Conservation (phyloP, 1,139 yeast genomes). For the Kurtzmaniella natalensis region DNA sequence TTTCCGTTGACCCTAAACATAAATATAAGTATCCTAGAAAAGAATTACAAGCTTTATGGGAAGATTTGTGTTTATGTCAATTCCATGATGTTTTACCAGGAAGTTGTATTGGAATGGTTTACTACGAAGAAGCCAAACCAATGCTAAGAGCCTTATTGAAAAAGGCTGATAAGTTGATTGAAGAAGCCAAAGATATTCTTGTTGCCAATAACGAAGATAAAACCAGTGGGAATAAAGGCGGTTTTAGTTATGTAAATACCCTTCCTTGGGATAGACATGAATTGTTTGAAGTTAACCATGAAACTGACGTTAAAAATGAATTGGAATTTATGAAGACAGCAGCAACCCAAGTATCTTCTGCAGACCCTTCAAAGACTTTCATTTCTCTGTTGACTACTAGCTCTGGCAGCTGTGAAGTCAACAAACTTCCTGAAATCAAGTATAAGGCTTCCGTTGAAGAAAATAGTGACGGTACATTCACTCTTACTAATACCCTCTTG, state of each 20-base stretch:
- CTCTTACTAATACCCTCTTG: constrained; percentile 57
- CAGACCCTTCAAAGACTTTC: constrained; percentile 8
- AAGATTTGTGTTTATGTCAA: constrained; percentile 82
- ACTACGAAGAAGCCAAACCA: constrained; percentile 85
- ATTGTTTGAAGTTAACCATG: constrained; percentile 33
- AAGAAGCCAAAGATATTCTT: constrained; percentile 39
- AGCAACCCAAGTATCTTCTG: not conserved
- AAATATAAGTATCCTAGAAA: constrained; percentile 66
- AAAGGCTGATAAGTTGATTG: constrained; percentile 49
- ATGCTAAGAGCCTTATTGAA: constrained; percentile 59
- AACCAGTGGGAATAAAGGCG: constrained; percentile 10
- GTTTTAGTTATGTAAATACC: constrained; percentile 45
- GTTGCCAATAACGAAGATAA: constrained; percentile 6
- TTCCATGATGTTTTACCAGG: constrained; percentile 98
- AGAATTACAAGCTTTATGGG: constrained; percentile 74
- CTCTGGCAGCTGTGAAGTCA: constrained; percentile 12
- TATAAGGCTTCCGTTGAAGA: constrained; percentile 47
- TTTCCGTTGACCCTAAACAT: constrained; percentile 48
- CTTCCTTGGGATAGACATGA: constrained; percentile 68
- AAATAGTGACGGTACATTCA: constrained; percentile 35
- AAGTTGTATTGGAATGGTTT: constrained; percentile 87
- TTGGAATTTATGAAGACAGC: constrained; percentile 4
- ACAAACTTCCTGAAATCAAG: constrained; percentile 20
- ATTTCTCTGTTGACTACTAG: constrained; percentile 9
- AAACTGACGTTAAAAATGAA: not conserved